phyloP scores from a whole-genome alignment of 805 yeast species.

The Huiozyma sinensis region DNA sequence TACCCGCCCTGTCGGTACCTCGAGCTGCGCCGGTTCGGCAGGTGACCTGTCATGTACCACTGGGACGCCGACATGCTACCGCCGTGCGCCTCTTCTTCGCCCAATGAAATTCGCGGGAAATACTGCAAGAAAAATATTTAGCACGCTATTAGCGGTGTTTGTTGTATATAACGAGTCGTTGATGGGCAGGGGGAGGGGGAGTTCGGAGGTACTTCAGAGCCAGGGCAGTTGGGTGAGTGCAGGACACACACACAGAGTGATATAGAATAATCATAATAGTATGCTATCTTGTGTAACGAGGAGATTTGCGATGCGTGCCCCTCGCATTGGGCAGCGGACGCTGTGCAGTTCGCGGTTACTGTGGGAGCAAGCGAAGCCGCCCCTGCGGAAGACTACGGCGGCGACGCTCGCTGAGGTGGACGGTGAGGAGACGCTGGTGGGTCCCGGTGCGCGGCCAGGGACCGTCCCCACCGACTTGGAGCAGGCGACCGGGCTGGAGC shows the following conservation, averaged over 20 bases:
- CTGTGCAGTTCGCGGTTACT: no score
- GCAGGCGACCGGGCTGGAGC: constrained; percentile 97
- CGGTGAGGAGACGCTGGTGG: constrained; percentile 68
- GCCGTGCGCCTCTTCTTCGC: constrained; percentile 1
- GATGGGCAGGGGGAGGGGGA: background rate
- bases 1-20: constrained; percentile 58
- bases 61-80: no score
- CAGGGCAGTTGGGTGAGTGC: no score
- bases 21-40: constrained; percentile 50
- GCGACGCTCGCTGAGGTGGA: constrained; percentile 62
- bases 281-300: no score
- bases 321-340: no score
- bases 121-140: constrained; percentile 6
- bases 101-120: constrained; percentile 1
- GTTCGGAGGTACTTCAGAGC: background rate
- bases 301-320: no score
- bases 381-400: constrained; percentile 39
- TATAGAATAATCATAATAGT: no score
- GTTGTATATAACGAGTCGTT: background rate
- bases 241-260: no score
- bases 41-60: constrained; percentile 13
- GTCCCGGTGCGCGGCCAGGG: constrained; percentile 82
- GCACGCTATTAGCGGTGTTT: background rate
- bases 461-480: constrained; percentile 87
- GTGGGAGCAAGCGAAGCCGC: background rate